Evolutionary conservation across 2,329 filamentous ascomycete genomes (phyloP).

Genomic region (Madurella mycetomatis): DNA sequence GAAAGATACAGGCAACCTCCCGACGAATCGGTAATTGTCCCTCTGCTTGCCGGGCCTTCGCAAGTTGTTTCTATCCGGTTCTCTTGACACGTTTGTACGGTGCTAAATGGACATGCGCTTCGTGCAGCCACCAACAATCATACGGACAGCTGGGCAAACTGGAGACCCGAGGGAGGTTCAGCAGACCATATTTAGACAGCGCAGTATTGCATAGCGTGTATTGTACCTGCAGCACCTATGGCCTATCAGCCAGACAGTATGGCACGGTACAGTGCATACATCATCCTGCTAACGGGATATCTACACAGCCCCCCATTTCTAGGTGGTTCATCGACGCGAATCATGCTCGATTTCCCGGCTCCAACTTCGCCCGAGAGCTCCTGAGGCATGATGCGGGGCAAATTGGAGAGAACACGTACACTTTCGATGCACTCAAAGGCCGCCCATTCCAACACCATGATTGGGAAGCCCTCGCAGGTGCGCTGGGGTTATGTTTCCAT

Average conservation of each 20-base stretch:
- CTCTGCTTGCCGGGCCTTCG: too few species aligned
- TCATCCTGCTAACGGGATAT: too few species aligned
- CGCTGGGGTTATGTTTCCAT: not conserved
- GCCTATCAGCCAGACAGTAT: not conserved
- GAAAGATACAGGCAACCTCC: too few species aligned
- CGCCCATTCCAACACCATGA: too few species aligned
- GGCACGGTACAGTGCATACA: too few species aligned
- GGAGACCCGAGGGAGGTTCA: not conserved
- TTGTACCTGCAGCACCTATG: not conserved
- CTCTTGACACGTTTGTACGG: too few species aligned
- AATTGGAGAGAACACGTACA: not conserved
- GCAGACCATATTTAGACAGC: not conserved
- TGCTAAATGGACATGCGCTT: not conserved
- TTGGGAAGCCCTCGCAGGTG: not conserved
- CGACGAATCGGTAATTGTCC: too few species aligned
- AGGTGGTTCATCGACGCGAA: not conserved
- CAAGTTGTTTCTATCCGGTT: too few species aligned
- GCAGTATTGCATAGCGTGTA: not conserved
- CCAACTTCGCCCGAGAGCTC: not conserved
- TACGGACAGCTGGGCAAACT: not conserved
- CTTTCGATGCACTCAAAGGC: too few species aligned
- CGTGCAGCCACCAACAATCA: not conserved
- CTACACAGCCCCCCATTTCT: conserved; percentile 4
- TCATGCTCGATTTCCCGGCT: not conserved
- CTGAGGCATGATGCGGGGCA: not conserved